Percentiles rank a stretch among this genome's conserved stretches.
Conservation (phyloP, 805 yeast genomes). For the Lipomyces yamanashiensis region DNA sequence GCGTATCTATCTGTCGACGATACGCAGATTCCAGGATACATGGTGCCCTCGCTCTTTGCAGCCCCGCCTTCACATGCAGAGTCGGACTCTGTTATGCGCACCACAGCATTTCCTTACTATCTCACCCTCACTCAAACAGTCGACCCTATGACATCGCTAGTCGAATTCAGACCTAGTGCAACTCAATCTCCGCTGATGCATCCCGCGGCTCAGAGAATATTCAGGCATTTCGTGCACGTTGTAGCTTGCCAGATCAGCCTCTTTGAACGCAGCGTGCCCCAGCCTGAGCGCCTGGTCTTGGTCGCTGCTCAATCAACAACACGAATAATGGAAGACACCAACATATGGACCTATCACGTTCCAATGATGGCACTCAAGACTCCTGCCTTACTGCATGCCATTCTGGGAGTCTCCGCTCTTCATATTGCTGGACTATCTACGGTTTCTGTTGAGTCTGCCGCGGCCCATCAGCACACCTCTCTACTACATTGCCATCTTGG, state of each 20-base stretch:
- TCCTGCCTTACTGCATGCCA: conserved; percentile 26
- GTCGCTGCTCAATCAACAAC: conserved; percentile 5
- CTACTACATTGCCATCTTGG: conserved; percentile 28
- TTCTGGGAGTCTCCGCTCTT: conserved; percentile 27
- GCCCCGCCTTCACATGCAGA: conserved; percentile 12
- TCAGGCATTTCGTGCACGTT: conserved; percentile 28
- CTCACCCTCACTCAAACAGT: neutral
- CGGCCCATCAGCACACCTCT: conserved; percentile 22
- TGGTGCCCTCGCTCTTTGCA: conserved; percentile 20
- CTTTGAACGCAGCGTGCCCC: conserved; percentile 23
- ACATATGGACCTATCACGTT: conserved; percentile 28
- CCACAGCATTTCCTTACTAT: conserved; percentile 13
- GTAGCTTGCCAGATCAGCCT: conserved; percentile 24
- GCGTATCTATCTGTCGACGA: conserved; percentile 16
- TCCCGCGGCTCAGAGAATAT: conserved; percentile 19
- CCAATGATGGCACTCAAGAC: conserved; percentile 29
- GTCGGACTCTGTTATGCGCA: conserved; percentile 2
- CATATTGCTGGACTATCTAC: conserved; percentile 17
- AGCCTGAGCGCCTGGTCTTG: conserved; percentile 16
- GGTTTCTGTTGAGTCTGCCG: conserved; percentile 7
- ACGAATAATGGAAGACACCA: conserved; percentile 11
- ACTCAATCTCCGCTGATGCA: conserved; percentile 25
- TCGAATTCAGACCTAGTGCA: conserved; percentile 18
- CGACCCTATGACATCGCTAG: conserved; percentile 1
- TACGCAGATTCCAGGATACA: conserved; percentile 14